Evolutionary conservation across 192 early-diverging fungal species (phyloP), one percentile per base, ranked within the genome.

Genomic region (Gamsiella multidivaricata): DNA sequence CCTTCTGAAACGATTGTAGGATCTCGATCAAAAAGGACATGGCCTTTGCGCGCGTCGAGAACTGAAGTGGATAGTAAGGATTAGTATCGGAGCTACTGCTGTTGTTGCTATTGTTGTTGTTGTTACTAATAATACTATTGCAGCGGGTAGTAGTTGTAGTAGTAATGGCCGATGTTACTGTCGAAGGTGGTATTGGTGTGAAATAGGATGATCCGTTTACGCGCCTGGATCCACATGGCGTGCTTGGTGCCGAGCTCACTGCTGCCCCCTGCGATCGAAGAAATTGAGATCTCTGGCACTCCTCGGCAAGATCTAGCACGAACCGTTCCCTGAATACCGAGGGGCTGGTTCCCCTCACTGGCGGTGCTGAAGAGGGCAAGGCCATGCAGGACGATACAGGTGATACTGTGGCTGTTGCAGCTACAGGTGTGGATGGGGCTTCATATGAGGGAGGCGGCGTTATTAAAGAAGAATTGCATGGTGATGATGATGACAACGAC

Each of bases 1-100:
- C 74, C 41, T 68, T 69, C 41, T 78, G 74, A n/a, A 78, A 36
- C 25, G 65, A 78, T 45, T 69, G 74, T 10, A 78, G 33, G 39
- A 78, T 45, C 39, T 78, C 74, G 23, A 78, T 78, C 39, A 78
- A 31, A 26, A 56, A 78, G 25, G 74, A 45, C 74, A 78, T 78
- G 0, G 74, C 74, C 41, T 53, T 62, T n/a, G 74, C 74, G 17
- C 63, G 64, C 3, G 74, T 78, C 18, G 74, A 78, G 54, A 78
- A 78, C 26, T 78, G 74, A n/a, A 78, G 52, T 32, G 74, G 74
- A 29, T 78, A 78, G 32, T 55, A 64, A 8, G 65, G 23, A 32
- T 49, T 32, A 11, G 15, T 37, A 36, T n/a, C 37, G 36, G 2
- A 54, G 65, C 34, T 56, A 31, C 11, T 69, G 47, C 39, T 55